phyloP scores from a whole-genome alignment of 257 asterid genomes.

The Solanum bukasovii region DNA sequence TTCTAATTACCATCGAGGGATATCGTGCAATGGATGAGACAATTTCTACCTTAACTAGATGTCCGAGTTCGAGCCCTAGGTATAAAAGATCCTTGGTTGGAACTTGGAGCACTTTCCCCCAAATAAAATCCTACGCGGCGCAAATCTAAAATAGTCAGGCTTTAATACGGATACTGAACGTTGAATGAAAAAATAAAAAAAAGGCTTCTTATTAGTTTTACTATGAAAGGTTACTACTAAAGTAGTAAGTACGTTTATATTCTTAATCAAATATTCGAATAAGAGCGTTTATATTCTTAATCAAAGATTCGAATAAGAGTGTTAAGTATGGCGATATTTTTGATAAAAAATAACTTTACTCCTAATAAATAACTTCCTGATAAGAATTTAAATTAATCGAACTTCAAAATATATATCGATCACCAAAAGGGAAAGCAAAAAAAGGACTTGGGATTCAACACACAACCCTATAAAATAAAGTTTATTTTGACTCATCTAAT shows the following conservation, averaged over 20 bases:
- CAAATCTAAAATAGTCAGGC: background rate
- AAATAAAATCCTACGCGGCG: fast-evolving
- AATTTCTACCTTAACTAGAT: too few species aligned
- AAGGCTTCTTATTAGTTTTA: background rate
- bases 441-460: background rate
- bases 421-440: background rate
- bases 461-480: background rate
- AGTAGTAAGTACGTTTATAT: background rate
- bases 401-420: background rate
- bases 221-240: background rate
- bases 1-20: background rate
- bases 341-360: background rate
- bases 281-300: background rate
- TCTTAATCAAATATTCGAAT: background rate
- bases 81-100: background rate
- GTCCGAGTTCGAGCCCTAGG: fast-evolving
- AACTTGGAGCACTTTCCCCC: too few species aligned
- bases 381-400: background rate
- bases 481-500: background rate
- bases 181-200: background rate
- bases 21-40: background rate
- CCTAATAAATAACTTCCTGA: background rate
- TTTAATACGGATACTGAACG: too few species aligned
- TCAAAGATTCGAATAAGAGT: background rate
- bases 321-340: background rate